These are phyloP conservation scores for Nitzschia sp. DNA, from an alignment of 108 stramenopile genomes.

Conservation along the genomic window DNA sequence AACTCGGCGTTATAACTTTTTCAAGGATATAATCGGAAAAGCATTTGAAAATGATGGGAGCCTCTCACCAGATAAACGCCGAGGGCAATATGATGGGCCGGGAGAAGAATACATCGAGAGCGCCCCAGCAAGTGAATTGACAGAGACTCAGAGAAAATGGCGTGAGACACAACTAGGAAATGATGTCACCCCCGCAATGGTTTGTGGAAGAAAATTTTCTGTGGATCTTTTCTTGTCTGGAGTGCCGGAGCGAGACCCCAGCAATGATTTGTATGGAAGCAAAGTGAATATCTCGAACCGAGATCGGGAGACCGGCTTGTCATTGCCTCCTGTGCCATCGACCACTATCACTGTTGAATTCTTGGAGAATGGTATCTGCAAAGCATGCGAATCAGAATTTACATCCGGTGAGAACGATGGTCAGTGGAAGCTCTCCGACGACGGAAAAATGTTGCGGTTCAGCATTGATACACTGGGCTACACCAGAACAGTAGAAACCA, in stretches of 20 bases:
- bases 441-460: constrained; percentile 65
- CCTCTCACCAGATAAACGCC: constrained; percentile 47
- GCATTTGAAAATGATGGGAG: constrained; percentile 72
- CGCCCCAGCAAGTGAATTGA: constrained; percentile 22
- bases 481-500: constrained; percentile 77
- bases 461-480: constrained; percentile 68
- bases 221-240: constrained; percentile 69
- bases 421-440: constrained; percentile 71
- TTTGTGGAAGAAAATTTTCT: constrained; percentile 35
- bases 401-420: constrained; percentile 47
- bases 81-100: constrained; percentile 52
- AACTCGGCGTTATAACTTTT: constrained; percentile 46
- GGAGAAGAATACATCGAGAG: constrained; percentile 30
- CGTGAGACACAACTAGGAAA: constrained; percentile 41
- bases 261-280: constrained; percentile 71
- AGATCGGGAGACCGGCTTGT: constrained; percentile 54
- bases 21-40: constrained; percentile 61
- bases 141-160: constrained; percentile 72
- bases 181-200: constrained; percentile 35
- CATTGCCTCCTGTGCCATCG: constrained; percentile 61
- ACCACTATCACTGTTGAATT: constrained; percentile 47
- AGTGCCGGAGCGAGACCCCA: constrained; percentile 72
- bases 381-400: constrained; percentile 38
- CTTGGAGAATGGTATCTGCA: constrained; percentile 43
- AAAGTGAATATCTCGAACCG: constrained; percentile 69